These are phyloP conservation scores for Beauveria rudraprayagi DNA, from an alignment of 2,329 filamentous ascomycete species.

Conservation along the genomic window DNA sequence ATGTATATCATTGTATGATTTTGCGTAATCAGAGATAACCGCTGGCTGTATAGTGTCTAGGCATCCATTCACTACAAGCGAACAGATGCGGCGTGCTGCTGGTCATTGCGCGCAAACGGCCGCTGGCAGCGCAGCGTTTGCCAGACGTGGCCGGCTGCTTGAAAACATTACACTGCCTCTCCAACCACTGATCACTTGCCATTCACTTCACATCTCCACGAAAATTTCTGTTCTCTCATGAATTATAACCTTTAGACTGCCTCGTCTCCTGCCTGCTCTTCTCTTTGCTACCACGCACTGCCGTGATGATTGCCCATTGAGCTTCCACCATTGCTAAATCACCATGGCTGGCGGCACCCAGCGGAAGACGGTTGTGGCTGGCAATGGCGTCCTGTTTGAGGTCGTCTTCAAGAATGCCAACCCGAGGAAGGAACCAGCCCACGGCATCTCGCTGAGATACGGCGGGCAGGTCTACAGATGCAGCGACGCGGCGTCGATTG, in stretches of 20 bases:
- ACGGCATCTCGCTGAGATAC: background rate
- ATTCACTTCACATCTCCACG: background rate
- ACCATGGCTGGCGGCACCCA: slow-evolving; percentile 4
- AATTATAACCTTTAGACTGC: background rate
- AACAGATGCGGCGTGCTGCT: background rate
- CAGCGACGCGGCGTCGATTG: background rate
- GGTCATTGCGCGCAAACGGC: background rate
- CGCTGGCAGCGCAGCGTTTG: background rate
- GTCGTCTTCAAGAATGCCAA: slow-evolving; percentile 2
- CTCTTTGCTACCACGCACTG: background rate
- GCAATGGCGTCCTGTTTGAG: slow-evolving; percentile 1
- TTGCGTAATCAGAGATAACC: slow-evolving; percentile 13
- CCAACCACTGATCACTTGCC: background rate
- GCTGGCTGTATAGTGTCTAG: background rate
- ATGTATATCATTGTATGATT: slow-evolving; percentile 23
- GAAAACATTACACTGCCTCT: background rate
- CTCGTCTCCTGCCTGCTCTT: background rate
- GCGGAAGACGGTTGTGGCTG: background rate
- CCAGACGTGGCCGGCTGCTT: background rate
- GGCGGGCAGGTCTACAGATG: background rate
- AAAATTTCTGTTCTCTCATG: background rate
- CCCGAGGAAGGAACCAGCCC: background rate
- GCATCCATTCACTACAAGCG: background rate
- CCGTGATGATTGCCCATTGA: slow-evolving; percentile 4
- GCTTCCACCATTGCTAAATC: background rate